A percentile compares a stretch with the other conserved stretches of the same genome.
These are phyloP conservation scores for Monosporascus cannonballus DNA, from an alignment of 2,329 filamentous ascomycete genomes.

Conservation along the genomic window DNA sequence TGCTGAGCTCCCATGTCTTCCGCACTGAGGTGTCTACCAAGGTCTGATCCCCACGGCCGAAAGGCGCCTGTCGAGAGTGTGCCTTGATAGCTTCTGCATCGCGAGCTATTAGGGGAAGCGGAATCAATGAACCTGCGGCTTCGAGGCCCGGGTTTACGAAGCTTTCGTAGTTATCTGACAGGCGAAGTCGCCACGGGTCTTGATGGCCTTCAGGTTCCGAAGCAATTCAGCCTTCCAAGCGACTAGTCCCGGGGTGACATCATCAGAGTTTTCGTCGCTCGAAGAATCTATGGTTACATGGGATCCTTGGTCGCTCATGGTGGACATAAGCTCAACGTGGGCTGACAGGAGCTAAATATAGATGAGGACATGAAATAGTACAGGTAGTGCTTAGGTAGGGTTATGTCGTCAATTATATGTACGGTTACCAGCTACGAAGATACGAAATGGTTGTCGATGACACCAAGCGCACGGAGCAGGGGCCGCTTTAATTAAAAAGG, in stretches of 20 bases:
- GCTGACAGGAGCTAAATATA: background rate
- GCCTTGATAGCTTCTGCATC: slow-evolving; percentile 20
- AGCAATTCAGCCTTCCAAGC: background rate
- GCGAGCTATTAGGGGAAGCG: slow-evolving; percentile 18
- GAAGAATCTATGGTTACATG: background rate
- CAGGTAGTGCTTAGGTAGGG: background rate
- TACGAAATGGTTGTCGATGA: too few species aligned
- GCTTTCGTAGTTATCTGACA: slow-evolving; percentile 3
- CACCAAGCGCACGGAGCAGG: background rate
- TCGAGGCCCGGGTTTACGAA: slow-evolving; percentile 21
- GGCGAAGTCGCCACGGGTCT: slow-evolving; percentile 11
- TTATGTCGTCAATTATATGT: too few species aligned
- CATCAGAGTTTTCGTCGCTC: background rate
- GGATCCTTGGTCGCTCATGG: background rate
- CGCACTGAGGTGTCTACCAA: slow-evolving; percentile 31
- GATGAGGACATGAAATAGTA: background rate
- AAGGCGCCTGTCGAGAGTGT: slow-evolving; percentile 25
- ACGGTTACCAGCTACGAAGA: too few species aligned
- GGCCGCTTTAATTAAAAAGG: background rate
- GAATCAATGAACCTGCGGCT: slow-evolving; percentile 15
- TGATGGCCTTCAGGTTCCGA: slow-evolving; percentile 2
- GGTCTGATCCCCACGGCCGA: slow-evolving; percentile 30
- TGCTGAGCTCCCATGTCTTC: slow-evolving; percentile 33
- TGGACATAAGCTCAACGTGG: background rate
- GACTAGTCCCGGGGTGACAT: background rate